phyloP scores from a whole-genome alignment of 2,329 filamentous ascomycete genomes.

The Exophiala bonariae region DNA sequence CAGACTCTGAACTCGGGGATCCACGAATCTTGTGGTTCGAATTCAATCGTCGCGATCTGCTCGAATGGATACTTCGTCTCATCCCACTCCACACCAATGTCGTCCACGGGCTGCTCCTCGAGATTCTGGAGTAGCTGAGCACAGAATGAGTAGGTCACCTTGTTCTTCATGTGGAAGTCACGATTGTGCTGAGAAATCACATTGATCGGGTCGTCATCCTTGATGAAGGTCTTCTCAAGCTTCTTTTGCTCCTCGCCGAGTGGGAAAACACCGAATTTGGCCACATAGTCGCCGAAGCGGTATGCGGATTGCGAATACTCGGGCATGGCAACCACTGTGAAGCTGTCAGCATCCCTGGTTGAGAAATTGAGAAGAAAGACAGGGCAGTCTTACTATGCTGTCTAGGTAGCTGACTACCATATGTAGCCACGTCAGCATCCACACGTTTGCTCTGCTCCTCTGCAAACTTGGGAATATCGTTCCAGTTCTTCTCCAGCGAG shows the following conservation, averaged over 20 bases:
- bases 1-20: slow-evolving; percentile 18
- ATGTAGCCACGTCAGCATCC: slow-evolving; percentile 18
- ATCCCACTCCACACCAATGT: slow-evolving; percentile 95
- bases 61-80: slow-evolving; percentile 91
- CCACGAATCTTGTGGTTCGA: slow-evolving; percentile 23
- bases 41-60: slow-evolving; percentile 51
- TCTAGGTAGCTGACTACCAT: slow-evolving; percentile 14
- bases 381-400: slow-evolving; percentile 16
- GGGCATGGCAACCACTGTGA: slow-evolving; percentile 22
- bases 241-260: slow-evolving; percentile 20
- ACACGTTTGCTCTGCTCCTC: slow-evolving; percentile 16
- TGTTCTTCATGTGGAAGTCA: slow-evolving; percentile 20
- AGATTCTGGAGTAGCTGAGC: slow-evolving; percentile 29
- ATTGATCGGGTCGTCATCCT: slow-evolving; percentile 21
- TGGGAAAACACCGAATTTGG: slow-evolving; percentile 21
- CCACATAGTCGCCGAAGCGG: slow-evolving; percentile 22
- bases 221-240: slow-evolving; percentile 13
- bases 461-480: slow-evolving; percentile 19
- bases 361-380: too few species aligned
- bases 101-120: slow-evolving; percentile 52
- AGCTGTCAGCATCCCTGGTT: too few species aligned
- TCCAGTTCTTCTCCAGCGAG: slow-evolving; percentile 20
- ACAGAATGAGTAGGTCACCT: slow-evolving; percentile 23
- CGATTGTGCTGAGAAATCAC: slow-evolving; percentile 20
- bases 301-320: slow-evolving; percentile 24